Percentiles rank a stretch among this genome's conserved stretches.
phyloP scores from a whole-genome alignment of 371 early-diverging fungal genomes.

The Blakeslea trispora region DNA sequence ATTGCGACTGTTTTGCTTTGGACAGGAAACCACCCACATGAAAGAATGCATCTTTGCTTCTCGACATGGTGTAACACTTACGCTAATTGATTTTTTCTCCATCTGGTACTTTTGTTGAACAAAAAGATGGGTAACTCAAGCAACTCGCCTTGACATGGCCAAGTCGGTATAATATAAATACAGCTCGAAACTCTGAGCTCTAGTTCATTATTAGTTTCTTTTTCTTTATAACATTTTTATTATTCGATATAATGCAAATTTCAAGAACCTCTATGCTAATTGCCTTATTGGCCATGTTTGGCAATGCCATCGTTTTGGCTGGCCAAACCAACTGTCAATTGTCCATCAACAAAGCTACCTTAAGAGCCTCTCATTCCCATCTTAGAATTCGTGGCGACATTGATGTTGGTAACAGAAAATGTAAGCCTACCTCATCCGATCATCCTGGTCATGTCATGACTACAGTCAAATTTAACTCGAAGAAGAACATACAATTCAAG shows the following conservation, averaged over 20 bases:
- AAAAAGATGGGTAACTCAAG: too few species aligned
- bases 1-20: too few species aligned
- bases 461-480: constrained; percentile 7
- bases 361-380: constrained; percentile 13
- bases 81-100: too few species aligned
- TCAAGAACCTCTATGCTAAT: constrained; percentile 10
- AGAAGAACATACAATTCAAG: constrained; percentile 10
- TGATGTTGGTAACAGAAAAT: constrained; percentile 6
- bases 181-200: too few species aligned
- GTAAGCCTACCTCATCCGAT: constrained; percentile 10
- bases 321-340: constrained; percentile 14
- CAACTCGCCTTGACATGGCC: too few species aligned
- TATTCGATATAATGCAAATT: constrained; percentile 11
- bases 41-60: too few species aligned
- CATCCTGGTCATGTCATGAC: constrained; percentile 12
- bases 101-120: too few species aligned
- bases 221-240: too few species aligned
- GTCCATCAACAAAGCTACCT: constrained; percentile 14
- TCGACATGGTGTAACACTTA: too few species aligned
- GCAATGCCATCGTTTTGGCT: constrained; percentile 1
- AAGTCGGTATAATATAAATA: too few species aligned
- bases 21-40: too few species aligned
- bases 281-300: constrained; percentile 11
- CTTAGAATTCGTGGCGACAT: constrained; percentile 21
- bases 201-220: too few species aligned